Evolutionary conservation across 2,329 filamentous ascomycete genomes (phyloP).

Genomic region (Sclerotiophoma versabilis): DNA sequence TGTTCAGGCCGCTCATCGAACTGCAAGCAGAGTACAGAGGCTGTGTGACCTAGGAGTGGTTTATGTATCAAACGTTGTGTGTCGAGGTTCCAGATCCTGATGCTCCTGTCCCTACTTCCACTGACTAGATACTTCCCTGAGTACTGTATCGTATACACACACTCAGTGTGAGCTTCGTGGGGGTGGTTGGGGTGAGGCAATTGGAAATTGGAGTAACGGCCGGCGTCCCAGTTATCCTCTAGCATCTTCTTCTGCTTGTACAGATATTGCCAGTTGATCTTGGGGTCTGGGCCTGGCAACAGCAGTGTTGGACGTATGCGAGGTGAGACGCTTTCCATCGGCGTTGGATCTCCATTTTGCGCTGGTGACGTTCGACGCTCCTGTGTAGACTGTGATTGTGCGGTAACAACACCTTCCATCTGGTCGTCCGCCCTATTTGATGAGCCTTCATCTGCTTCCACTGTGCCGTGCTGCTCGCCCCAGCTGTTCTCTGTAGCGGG

Average conservation of each 20-base stretch:
- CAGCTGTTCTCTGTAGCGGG: slow-evolving; percentile 43
- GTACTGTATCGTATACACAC: slow-evolving; percentile 94
- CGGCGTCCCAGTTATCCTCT: slow-evolving; percentile 90
- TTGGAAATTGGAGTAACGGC: slow-evolving; percentile 84
- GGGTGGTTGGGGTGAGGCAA: slow-evolving; percentile 83
- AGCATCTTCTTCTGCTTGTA: slow-evolving; percentile 86
- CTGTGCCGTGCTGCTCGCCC: slow-evolving; percentile 57
- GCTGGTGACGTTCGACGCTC: slow-evolving; percentile 28
- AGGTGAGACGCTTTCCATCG: slow-evolving; percentile 17
- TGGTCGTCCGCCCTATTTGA: slow-evolving; percentile 38
- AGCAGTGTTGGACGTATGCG: slow-evolving; percentile 45
- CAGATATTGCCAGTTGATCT: slow-evolving; percentile 90
- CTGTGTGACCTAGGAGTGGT: slow-evolving; percentile 78
- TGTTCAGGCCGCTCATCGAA: slow-evolving; percentile 89
- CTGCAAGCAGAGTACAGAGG: slow-evolving; percentile 92
- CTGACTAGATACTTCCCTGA: slow-evolving; percentile 86
- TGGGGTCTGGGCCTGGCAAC: slow-evolving; percentile 56
- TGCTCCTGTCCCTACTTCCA: slow-evolving; percentile 85
- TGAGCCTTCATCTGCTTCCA: slow-evolving; percentile 55
- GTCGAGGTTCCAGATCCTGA: slow-evolving; percentile 89
- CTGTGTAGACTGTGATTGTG: slow-evolving; percentile 23
- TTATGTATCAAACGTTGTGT: slow-evolving; percentile 76
- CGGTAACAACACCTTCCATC: slow-evolving; percentile 47
- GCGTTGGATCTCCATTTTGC: slow-evolving; percentile 10
- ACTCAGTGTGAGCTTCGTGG: slow-evolving; percentile 86